Conservation (phyloP, 1,284 basidiomycete species). For the Mycena sp. region DNA sequence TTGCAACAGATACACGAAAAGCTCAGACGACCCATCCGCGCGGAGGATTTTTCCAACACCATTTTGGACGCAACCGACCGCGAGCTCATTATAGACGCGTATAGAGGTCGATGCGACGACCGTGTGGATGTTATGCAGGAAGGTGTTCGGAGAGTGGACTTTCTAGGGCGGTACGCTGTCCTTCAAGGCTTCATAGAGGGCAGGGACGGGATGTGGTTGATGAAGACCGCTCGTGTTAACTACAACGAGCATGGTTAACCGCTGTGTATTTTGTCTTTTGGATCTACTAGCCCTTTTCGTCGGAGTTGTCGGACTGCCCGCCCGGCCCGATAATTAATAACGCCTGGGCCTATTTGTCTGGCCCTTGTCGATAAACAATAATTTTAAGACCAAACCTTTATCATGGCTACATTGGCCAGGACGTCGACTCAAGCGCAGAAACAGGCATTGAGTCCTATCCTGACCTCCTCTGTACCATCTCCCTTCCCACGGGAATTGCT, state of each 20-base stretch:
- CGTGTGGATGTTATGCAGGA: conserved; percentile 19
- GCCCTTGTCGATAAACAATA: background rate
- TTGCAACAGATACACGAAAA: conserved; percentile 20
- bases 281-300: too few species aligned
- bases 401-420: conserved; percentile 35
- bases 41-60: conserved; percentile 25
- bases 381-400: background rate
- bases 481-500: conserved; percentile 36
- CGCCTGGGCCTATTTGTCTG: too few species aligned
- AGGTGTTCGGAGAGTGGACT: conserved; percentile 38
- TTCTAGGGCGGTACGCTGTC: conserved; percentile 33
- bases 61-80: conserved; percentile 26
- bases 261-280: too few species aligned
- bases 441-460: conserved; percentile 9
- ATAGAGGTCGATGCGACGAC: conserved; percentile 23
- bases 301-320: too few species aligned
- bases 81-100: conserved; percentile 24
- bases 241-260: background rate
- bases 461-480: conserved; percentile 33
- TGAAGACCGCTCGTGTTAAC: conserved; percentile 31
- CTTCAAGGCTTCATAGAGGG: conserved; percentile 36
- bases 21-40: conserved; percentile 20
- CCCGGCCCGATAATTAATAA: too few species aligned
- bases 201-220: conserved; percentile 38
- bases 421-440: conserved; percentile 25